Conservation (phyloP, 768 basidiomycete species). For the Strobilomyces confusus region DNA sequence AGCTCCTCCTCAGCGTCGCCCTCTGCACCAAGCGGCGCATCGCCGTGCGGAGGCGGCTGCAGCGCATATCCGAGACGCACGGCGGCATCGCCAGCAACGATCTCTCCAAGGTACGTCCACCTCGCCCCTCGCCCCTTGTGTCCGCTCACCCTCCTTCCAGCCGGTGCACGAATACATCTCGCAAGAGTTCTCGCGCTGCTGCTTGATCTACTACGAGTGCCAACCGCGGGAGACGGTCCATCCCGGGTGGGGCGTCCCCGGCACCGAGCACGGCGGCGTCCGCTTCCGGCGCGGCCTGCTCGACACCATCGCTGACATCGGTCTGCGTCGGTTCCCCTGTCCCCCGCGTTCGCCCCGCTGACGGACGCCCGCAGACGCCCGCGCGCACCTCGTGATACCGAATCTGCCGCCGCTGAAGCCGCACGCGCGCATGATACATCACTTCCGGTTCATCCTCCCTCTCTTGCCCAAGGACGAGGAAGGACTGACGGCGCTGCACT, state of each 20-base stretch:
- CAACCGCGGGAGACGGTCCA: constrained; percentile 63
- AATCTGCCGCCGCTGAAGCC: constrained; percentile 66
- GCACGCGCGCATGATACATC: constrained; percentile 72
- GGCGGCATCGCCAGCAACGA: constrained; percentile 49
- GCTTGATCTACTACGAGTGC: constrained; percentile 66
- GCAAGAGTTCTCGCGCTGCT: constrained; percentile 74
- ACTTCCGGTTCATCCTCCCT: constrained; percentile 73
- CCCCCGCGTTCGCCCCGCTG: constrained; percentile 2
- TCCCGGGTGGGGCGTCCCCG: constrained; percentile 74
- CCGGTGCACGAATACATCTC: constrained; percentile 62
- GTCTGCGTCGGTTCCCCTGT: constrained; percentile 36
- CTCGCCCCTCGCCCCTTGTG: not conserved
- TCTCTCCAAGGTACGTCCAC: constrained; percentile 50
- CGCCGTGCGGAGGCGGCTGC: constrained; percentile 59
- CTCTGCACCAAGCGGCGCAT: constrained; percentile 69
- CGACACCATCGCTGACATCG: constrained; percentile 66
- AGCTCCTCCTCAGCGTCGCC: constrained; percentile 56
- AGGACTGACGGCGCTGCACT: constrained; percentile 65
- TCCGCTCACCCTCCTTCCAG: constrained; percentile 32
- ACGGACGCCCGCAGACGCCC: constrained; percentile 44
- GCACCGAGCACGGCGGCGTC: constrained; percentile 55
- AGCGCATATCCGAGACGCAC: constrained; percentile 62
- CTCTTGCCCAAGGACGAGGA: constrained; percentile 56
- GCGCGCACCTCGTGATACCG: constrained; percentile 71
- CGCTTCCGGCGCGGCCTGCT: constrained; percentile 67